Evolutionary conservation across 805 yeast genomes (phyloP), one percentile per base, ranked within the genome.

Genomic region (Yarrowia hollandica): DNA sequence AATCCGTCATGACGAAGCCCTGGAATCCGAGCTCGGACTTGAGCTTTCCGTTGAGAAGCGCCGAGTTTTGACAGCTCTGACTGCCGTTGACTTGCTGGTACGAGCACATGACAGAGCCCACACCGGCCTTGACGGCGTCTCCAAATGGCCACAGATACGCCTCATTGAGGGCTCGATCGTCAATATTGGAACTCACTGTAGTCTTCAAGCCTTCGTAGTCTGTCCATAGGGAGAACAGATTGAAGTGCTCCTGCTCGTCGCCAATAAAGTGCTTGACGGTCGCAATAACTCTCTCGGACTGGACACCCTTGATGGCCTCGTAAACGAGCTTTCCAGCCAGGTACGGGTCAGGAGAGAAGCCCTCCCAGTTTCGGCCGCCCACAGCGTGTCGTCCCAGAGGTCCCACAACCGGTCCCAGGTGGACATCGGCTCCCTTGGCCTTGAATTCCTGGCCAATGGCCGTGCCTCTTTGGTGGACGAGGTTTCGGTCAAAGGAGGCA

Each of bases 181-280:
- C 48, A 16, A 41, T 41, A 22, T 41, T 41, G n/a, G 48, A 41
- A 4, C 21, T n/a, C 2, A 41, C 6, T 3, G 46, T 25, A 5
- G 33, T 8, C 8, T 31, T 26, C 15, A 41, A 18, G 22, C 26
- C 26, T n/a, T n/a, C n/a, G 21, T 23, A 10, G 3, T 33, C 48
- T 3, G 21, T 4, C 34, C 23, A 26, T 12, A 25, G 33, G 8
- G 23, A 16, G 16, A 6, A 18, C 11, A 26, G 16, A 1, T 33
- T 15, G 48, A 16, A 41, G 12, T 41, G 48, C 5, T 41, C 48
- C 48, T 41, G 48, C 10, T 41, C 48, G 23, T 41, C 26, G 10
- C 48, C 48, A 26, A 41, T 41, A 11, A 25, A 26, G 23, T 41
- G 48, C 3, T 41, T 41, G 23, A 41, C 33, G 10, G 48, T 41